These are phyloP conservation scores for Metschnikowia drakensbergensis DNA, from an alignment of 805 yeast genomes.

Conservation along the genomic window DNA sequence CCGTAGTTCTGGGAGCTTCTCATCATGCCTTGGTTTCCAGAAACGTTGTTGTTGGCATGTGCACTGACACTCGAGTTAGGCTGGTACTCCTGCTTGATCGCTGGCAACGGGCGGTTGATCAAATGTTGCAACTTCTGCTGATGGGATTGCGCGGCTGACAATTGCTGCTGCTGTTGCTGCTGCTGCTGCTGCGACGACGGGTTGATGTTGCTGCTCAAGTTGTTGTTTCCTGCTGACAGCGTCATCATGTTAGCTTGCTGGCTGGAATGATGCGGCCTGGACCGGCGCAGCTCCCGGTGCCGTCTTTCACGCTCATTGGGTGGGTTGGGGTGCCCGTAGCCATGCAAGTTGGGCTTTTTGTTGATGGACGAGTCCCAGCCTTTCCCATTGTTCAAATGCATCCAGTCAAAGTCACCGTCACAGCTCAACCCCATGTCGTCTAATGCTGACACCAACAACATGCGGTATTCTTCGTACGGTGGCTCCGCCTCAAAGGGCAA, in stretches of 20 bases:
- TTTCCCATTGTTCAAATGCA: conserved; percentile 70
- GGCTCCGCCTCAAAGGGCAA: conserved; percentile 78
- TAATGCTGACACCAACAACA: conserved; percentile 57
- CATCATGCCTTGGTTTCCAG: conserved; percentile 23
- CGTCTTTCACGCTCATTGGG: conserved; percentile 46
- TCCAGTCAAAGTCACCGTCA: conserved; percentile 78
- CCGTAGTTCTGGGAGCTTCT: conserved; percentile 24
- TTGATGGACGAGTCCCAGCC: conserved; percentile 79
- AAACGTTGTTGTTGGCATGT: conserved; percentile 17
- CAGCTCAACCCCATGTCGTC: conserved; percentile 54
- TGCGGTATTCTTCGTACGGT: conserved; percentile 63
- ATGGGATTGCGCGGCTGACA: conserved; percentile 45
- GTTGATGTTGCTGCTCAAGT: conserved; percentile 22
- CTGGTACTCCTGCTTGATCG: conserved; percentile 41
- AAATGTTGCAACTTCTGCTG: conserved; percentile 47
- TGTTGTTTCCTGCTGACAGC: conserved; percentile 17
- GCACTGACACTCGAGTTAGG: conserved; percentile 15
- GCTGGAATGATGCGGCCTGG: conserved; percentile 32
- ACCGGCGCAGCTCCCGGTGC: conserved; percentile 44
- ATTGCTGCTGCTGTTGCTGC: conserved; percentile 27
- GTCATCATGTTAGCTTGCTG: conserved; percentile 14
- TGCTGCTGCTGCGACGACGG: conserved; percentile 22
- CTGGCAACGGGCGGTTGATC: conserved; percentile 47
- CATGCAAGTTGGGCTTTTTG: conserved; percentile 76
- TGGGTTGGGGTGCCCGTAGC: conserved; percentile 73